Evolutionary conservation across 768 basidiomycete species (phyloP), one percentile per base, ranked within the genome.

Genomic region (Kwoniella dejecticola): DNA sequence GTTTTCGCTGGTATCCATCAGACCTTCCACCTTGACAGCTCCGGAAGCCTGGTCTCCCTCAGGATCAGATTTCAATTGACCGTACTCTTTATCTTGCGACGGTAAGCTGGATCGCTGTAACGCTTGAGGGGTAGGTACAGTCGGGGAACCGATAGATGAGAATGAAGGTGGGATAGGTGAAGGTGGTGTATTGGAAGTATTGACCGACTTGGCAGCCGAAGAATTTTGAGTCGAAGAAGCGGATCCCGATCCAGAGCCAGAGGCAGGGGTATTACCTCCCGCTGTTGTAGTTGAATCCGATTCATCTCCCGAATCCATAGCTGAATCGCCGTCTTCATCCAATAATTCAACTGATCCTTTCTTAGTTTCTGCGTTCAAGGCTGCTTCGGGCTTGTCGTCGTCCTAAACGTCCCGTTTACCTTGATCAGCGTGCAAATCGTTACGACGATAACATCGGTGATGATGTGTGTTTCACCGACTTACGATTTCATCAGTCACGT

Each of bases 1-100:
- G 26, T 60, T 56, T 42, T 78, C 74, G 31, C 69, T 70, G 38
- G 59, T 72, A 62, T 79, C 73, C 68, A 78, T 76, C 62, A 77
- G 49, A 10, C 74, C 73, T 57, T 77, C 75, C 2, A 77, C 70
- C 47, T 71, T 71, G 27, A 68, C 72, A 11, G 70, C 74, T 2
- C 45, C 69, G 6, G 54, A 58, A 29, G 64, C 41, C 31, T 60
- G 71, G 33, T 79, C 75, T 13, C 74, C 71, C 29, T 58, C 62
- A 17, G 77, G 78, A 29, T 64, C 38, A 21, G 53, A 59, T 52
- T 65, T 66, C 15, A 75, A 62, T 63, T 78, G 77, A 42, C 68
- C 57, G 24, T 53, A 44, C 12, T 49, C 36, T 36, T 52, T 62
- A 10, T 47, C 49, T 19, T 44, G 19, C 5, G 44, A 58, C 3